Base-by-base conservation (phyloP, 1,284 basidiomycete genomes). In the Naganishia sp. region DNA sequence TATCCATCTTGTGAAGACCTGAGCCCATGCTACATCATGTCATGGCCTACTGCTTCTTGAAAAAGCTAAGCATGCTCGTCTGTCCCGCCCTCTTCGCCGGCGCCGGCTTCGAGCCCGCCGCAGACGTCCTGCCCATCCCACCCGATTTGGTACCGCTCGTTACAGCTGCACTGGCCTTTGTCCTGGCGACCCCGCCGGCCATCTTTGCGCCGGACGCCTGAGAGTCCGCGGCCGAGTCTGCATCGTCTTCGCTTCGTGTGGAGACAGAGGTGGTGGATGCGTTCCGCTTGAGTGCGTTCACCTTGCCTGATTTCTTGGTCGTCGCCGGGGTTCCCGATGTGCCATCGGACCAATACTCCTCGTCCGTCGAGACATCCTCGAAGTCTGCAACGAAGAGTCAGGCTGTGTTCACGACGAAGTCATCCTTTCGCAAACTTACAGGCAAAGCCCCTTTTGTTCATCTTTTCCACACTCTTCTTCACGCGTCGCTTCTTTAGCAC, bases 331-430 rank as follows among this genome's bases (percentile, higher is more conserved):
- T 18, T 6, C 57, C n/a, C 1, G 52, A 55, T 6, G 50, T 57
- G 21, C 54, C 65, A 36, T 66, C 65, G 18, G 65, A 66, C 50
- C 55, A 66, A 23, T 66, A 66, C 23, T 60, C 59, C 43, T 66
- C 65, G n/a, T 66, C 65, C 10, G 57, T 60, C 18, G 65, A 66
- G 25, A 66, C 65, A 56, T 66, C 65, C 25, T 61, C 57, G 44
- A 54, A 61, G 4, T 55, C 65, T 66, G 36, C 7, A 3, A 39
- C n/a, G 15, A n/a, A 9, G 31, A 15, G 21, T 10, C 16, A 36
- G 16, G 56, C 28, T 5, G 5, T 2, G 28, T 0, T 3, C 2
- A 5, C 28, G 28, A 28, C 28, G 28, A 28, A 5, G 28, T 5
- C 36, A 25, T 23, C 7, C 42, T 42, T 21, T 10, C 6, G 21